phyloP scores from a whole-genome alignment of 768 basidiomycete species.

The Royoungia palumana region DNA sequence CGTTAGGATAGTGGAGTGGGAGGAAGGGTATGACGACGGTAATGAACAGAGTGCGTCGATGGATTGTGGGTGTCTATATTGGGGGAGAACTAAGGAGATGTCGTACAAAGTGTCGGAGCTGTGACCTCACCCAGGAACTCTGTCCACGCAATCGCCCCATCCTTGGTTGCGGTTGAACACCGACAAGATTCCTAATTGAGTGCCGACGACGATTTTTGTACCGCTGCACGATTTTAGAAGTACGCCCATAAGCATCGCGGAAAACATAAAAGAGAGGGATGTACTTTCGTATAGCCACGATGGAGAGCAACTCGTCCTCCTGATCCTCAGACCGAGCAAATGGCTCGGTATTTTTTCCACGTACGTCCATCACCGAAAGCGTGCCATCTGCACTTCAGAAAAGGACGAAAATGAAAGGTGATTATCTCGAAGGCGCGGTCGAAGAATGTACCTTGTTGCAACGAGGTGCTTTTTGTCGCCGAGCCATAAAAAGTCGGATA shows the following conservation, averaged over 20 bases:
- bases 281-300: conserved; percentile 80
- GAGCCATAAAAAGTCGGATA: conserved; percentile 87
- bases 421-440: neutral
- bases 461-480: conserved; percentile 82
- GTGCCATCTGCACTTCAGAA: conserved; percentile 82
- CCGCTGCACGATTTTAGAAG: conserved; percentile 38
- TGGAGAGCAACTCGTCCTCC: conserved; percentile 89
- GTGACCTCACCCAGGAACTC: conserved; percentile 70
- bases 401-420: neutral
- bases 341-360: conserved; percentile 75
- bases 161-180: conserved; percentile 86
- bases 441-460: conserved; percentile 66
- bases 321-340: conserved; percentile 91
- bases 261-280: conserved; percentile 14
- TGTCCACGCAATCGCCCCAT: conserved; percentile 90
- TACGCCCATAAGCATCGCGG: neutral
- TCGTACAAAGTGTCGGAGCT: neutral
- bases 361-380: conserved; percentile 86
- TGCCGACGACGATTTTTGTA: conserved; percentile 85
- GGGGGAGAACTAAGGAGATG: conserved; percentile 9
- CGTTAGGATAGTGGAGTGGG: conserved; percentile 73
- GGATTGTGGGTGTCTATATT: conserved; percentile 81
- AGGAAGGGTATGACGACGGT: conserved; percentile 56
- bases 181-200: conserved; percentile 84
- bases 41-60: conserved; percentile 82